Percentiles rank a stretch among this genome's conserved stretches.
These are phyloP conservation scores for Protomyces gravidus DNA, from an alignment of 1,139 yeast species.

Conservation along the genomic window DNA sequence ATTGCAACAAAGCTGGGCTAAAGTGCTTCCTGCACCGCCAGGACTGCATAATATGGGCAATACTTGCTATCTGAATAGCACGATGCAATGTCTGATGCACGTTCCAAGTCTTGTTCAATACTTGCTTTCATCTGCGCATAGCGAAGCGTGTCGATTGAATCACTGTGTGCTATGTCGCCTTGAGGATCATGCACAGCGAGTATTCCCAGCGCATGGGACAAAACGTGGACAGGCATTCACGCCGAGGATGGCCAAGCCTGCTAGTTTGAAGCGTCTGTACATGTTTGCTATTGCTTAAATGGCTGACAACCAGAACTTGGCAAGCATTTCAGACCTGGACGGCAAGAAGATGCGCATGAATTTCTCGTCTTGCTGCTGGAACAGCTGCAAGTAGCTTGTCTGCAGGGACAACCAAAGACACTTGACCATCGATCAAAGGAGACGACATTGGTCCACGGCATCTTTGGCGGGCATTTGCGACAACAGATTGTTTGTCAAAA, in stretches of 20 bases:
- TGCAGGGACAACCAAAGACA: conserved; percentile 25
- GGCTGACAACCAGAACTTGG: conserved; percentile 29
- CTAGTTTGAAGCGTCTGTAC: conserved; percentile 3
- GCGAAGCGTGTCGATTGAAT: conserved; percentile 29
- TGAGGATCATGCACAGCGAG: conserved; percentile 27
- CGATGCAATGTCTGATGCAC: conserved; percentile 83
- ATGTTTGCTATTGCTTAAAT: background rate
- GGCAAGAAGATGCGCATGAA: conserved; percentile 94
- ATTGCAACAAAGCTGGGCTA: conserved; percentile 52
- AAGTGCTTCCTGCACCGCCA: conserved; percentile 49
- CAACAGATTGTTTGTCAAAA: conserved; percentile 78
- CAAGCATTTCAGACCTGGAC: conserved; percentile 32
- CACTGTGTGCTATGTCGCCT: conserved; percentile 30
- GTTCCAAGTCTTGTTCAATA: conserved; percentile 88
- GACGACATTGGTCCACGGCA: conserved; percentile 78
- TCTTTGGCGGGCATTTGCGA: conserved; percentile 83
- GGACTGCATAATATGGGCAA: conserved; percentile 91
- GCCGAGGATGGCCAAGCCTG: conserved; percentile 27
- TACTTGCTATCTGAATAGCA: conserved; percentile 94
- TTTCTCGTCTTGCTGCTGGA: conserved; percentile 47
- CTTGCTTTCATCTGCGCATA: conserved; percentile 54
- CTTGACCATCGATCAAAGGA: conserved; percentile 39
- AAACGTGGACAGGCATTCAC: conserved; percentile 23
- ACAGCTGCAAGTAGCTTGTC: conserved; percentile 33
- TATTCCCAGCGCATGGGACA: conserved; percentile 27